Base-by-base conservation (phyloP, 192 early-diverging fungal genomes). In the Dissophora ornata region DNA sequence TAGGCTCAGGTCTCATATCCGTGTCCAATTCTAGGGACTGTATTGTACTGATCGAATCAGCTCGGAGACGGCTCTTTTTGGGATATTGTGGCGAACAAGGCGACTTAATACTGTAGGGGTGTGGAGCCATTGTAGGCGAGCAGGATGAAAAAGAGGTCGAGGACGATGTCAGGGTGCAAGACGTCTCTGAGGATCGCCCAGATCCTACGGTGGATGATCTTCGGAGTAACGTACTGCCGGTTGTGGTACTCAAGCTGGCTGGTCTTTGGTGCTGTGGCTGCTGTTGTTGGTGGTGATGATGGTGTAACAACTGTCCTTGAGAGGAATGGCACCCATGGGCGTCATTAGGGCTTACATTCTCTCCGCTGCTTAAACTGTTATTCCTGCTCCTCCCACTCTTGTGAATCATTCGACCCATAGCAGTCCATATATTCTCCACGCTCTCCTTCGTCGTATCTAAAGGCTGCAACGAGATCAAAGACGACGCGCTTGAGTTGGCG, bases 361-460 rank as follows among this genome's bases (percentile, higher is more conserved):
- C 12, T 4, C 44, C 44, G n/a, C 44, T n/a, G n/a, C n/a, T 45
- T 4, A 16, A 45, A n/a, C 44, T 45, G 18, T n/a, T 45, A 45
- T 4, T 45, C 4, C 44, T 10, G n/a, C 44, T 45, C 18, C 44
- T 9, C 4, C 44, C 18, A 16, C 46, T 22, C 38, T 30, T 55
- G 4, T 38, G 53, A 1, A 55, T 50, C 44, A 63, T 45, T 18
- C 69, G n/a, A 1, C 67, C 67, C 49, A 69, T 55, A 1, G 54
- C 54, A 22, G 22, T 30, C 61, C 61, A 64, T 9, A 64, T 26
- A 33, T 38, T 34, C 3, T 65, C 62, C 5, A 46, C 46, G 15
- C 26, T 50, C 22, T 59, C 56, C 54, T 54, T 73, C 3, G 53
- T 29, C 19, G 3, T 12, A 16, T 54, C 32, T 4, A 28, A 11